phyloP scores from a whole-genome alignment of 345 rosid species.

The Melastoma malabathricum region DNA sequence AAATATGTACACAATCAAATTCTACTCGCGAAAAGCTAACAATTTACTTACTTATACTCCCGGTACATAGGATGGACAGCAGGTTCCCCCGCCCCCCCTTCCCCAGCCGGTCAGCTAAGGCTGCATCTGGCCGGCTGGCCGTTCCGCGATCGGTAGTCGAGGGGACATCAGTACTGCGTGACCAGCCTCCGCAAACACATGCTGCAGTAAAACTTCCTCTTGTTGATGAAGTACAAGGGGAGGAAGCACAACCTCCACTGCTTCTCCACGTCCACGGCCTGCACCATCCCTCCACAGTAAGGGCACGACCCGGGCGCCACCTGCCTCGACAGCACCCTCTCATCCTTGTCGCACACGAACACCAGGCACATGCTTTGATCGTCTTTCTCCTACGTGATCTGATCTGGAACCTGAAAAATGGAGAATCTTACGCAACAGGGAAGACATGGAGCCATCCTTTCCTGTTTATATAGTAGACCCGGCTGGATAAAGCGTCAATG shows the following conservation, averaged over 20 bases:
- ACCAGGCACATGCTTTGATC: conserved; percentile 59
- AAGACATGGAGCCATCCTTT: too few species aligned
- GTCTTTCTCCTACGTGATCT: too few species aligned
- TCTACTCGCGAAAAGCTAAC: too few species aligned
- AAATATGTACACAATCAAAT: background rate
- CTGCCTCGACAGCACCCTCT: conserved; percentile 45
- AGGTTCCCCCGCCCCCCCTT: too few species aligned
- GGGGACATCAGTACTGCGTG: conserved; percentile 9
- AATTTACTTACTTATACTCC: too few species aligned
- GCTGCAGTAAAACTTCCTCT: conserved; percentile 45
- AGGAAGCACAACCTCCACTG: conserved; percentile 84
- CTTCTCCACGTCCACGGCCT: conserved; percentile 59
- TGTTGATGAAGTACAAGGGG: conserved; percentile 49
- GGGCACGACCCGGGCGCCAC: conserved; percentile 83
- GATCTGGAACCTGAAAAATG: too few species aligned
- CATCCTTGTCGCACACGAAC: conserved; percentile 58
- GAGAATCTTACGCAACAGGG: too few species aligned
- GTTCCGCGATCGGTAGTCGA: background rate
- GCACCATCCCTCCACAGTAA: conserved; percentile 74
- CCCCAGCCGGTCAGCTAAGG: too few species aligned
- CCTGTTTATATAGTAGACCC: too few species aligned
- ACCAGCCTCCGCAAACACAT: conserved; percentile 48
- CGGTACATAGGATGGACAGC: too few species aligned
- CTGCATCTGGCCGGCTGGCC: too few species aligned
- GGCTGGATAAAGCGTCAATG: too few species aligned